Percentiles rank a stretch among this genome's conserved stretches.
These are phyloP conservation scores for Russula sp. DNA, from an alignment of 768 basidiomycete genomes.

Conservation along the genomic window DNA sequence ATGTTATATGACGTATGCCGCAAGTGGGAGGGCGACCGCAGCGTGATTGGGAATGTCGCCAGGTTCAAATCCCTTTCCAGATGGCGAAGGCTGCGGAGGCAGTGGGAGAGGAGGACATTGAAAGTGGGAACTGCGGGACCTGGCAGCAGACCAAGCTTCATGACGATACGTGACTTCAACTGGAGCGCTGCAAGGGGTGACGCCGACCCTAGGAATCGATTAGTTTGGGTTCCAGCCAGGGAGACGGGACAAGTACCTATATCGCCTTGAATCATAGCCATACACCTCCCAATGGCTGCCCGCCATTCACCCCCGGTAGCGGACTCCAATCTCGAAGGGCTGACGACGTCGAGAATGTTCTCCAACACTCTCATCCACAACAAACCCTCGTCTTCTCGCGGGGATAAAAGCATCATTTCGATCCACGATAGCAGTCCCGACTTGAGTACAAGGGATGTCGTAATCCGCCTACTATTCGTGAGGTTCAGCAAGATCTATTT, in stretches of 20 bases:
- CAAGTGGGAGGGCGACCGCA: background rate
- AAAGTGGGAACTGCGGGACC: conserved; percentile 3
- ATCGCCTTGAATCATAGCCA: conserved; percentile 35
- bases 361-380: conserved; percentile 29
- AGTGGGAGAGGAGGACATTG: conserved; percentile 11
- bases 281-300: conserved; percentile 44
- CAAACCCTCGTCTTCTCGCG: conserved; percentile 10
- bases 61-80: conserved; percentile 8
- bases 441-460: conserved; percentile 62
- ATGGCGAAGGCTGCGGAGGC: conserved; percentile 2
- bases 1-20: conserved; percentile 21
- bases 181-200: background rate
- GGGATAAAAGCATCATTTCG: conserved; percentile 51
- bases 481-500: conserved; percentile 65
- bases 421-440: conserved; percentile 77
- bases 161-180: background rate
- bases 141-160: conserved; percentile 14
- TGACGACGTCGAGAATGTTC: conserved; percentile 33
- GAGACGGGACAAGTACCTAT: conserved; percentile 20
- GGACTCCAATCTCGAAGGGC: conserved; percentile 44
- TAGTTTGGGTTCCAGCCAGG: background rate
- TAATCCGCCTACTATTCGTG: conserved; percentile 61
- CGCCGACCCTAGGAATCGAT: background rate
- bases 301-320: conserved; percentile 58
- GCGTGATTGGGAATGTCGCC: background rate